Evolutionary conservation across 2,329 filamentous ascomycete genomes (phyloP).

Genomic region (Alternaria sp.): DNA sequence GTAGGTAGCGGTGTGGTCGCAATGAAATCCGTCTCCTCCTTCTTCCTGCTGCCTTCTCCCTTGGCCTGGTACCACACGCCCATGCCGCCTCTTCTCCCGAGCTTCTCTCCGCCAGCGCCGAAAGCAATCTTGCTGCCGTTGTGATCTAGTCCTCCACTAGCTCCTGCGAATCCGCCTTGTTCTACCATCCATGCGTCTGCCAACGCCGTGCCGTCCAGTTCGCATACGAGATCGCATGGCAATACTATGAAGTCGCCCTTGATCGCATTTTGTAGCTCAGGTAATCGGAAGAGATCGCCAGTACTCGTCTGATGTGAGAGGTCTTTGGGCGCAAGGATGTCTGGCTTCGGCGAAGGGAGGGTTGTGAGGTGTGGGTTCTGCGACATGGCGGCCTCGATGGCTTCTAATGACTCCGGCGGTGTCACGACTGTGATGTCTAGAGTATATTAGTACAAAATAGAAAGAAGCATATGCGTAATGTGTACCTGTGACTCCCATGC

Average conservation of each 20-base stretch:
- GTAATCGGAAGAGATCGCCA: slow-evolving; percentile 82
- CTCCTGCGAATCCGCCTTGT: slow-evolving; percentile 70
- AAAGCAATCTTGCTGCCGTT: slow-evolving; percentile 52
- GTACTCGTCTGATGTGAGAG: slow-evolving; percentile 87
- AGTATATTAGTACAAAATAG: background rate
- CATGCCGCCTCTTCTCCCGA: slow-evolving; percentile 75
- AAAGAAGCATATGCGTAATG: background rate
- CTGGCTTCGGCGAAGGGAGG: slow-evolving; percentile 74
- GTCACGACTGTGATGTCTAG: slow-evolving; percentile 64
- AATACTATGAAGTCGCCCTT: slow-evolving; percentile 87
- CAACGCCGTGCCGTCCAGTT: slow-evolving; percentile 80
- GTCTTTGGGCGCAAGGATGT: slow-evolving; percentile 75
- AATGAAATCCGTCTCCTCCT: slow-evolving; percentile 92
- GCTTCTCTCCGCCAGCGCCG: slow-evolving; percentile 61
- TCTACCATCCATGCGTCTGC: slow-evolving; percentile 92
- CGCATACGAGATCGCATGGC: slow-evolving; percentile 92
- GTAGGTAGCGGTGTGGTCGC: slow-evolving; percentile 72
- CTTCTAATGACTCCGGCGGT: slow-evolving; percentile 63
- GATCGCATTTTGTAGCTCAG: slow-evolving; percentile 79
- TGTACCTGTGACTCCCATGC: slow-evolving; percentile 75
- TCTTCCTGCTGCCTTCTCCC: slow-evolving; percentile 76
- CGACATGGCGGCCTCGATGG: slow-evolving; percentile 72
- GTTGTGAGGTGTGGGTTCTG: slow-evolving; percentile 79
- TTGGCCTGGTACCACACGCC: slow-evolving; percentile 93
- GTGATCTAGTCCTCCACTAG: slow-evolving; percentile 58